Evolutionary conservation across 305 asterid genomes (phyloP), one percentile per base, ranked within the genome.

Genomic region (Galium porrigens): DNA sequence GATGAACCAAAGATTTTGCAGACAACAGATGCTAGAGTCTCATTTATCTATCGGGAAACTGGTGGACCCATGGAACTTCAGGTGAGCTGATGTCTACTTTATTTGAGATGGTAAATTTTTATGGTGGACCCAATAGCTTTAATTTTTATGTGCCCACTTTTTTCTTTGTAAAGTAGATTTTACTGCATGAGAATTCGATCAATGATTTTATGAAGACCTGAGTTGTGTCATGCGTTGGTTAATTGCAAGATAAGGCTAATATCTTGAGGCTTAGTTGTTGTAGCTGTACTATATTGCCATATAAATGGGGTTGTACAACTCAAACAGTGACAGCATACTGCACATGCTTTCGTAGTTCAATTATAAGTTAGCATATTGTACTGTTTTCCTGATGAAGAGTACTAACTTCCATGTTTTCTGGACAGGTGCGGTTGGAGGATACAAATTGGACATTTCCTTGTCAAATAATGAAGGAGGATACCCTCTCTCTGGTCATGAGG

Each of bases 401-500:
- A 33, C 29, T 32, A 64, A 7, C 65, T 59, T 44, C 27, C 57
- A 44, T 64, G 55, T 15, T 22, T 53, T 61, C 68, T 78, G 68
- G 76, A 57, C 74, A 92, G 99, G 92, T 89, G 52, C 88, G 82
- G 32, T 70, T 89, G 76, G 83, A 78, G 70, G 94, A 83, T 80
- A 84, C 99, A 59, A 86, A 83, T 65, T 92, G 99, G 99, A 85
- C 99, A 64, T 87, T 83, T 81, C 99, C 99, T 73, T 74, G 84
- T 74, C 84, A 84, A 78, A 84, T 92, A 68, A 69, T 73, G 68
- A 89, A 89, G 87, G 99, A 92, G 86, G 99, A 85, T 73, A 80
- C 94, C 33, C 30, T 92, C 75, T 78, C 74, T 72, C 81, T 92
- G 60, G 85, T 75, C 63, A 73, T 86, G 79, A 92, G 77, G 84